These are phyloP conservation scores for Cordyceps militaris DNA, from an alignment of 2,329 filamentous ascomycete species.

Conservation along the genomic window DNA sequence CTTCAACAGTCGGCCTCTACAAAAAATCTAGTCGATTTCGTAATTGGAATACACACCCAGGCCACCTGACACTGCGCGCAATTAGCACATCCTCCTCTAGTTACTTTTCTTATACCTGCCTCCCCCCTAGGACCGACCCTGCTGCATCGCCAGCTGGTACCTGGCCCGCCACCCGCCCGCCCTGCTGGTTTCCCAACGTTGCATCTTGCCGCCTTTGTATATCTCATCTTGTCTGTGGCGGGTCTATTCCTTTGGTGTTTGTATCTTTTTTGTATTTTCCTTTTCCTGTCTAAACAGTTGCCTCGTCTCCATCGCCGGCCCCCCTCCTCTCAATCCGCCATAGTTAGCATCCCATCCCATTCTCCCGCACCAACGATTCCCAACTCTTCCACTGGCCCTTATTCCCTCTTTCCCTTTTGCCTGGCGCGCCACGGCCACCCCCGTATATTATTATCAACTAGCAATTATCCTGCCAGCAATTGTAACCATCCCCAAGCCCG, in stretches of 20 bases:
- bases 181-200: background rate
- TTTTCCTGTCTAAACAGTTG: conserved; percentile 1
- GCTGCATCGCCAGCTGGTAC: background rate
- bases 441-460: conserved; percentile 13
- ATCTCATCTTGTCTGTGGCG: background rate
- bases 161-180: background rate
- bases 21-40: background rate
- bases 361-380: conserved; percentile 4
- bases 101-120: background rate
- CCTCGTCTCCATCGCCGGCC: background rate
- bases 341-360: background rate
- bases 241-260: conserved; percentile 9
- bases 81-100: background rate
- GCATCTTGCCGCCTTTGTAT: conserved; percentile 6
- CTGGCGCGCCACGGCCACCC: background rate
- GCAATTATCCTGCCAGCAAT: conserved; percentile 13
- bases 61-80: background rate
- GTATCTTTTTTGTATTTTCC: conserved; percentile 11
- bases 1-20: background rate
- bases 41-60: background rate
- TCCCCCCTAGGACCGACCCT: background rate
- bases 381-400: background rate
- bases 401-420: background rate
- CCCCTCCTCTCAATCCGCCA: background rate
- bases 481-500: conserved; percentile 23